Evolutionary conservation across 164 flowering plant genomes (phyloP).

Genomic region (Nymphaea thermarum): DNA sequence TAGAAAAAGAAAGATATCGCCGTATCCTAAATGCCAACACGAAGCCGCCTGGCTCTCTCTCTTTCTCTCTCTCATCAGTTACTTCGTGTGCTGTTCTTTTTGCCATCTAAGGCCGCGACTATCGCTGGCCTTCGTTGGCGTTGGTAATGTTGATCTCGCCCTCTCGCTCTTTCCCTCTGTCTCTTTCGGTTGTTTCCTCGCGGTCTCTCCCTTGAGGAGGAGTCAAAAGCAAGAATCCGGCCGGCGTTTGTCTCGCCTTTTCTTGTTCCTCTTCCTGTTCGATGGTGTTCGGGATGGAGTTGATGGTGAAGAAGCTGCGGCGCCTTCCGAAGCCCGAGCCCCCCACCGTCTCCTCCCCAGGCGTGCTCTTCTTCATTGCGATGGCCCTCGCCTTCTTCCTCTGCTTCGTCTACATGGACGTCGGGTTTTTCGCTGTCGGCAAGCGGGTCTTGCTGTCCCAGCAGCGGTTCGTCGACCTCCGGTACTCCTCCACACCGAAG

Average conservation of each 20-base stretch:
- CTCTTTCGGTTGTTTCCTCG: background rate
- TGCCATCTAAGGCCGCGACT: too few species aligned
- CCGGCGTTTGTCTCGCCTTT: background rate
- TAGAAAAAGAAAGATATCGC: too few species aligned
- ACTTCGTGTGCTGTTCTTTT: too few species aligned
- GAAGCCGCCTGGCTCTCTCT: too few species aligned
- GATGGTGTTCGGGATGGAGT: constrained; percentile 9
- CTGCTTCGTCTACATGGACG: constrained; percentile 66
- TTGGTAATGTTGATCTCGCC: background rate
- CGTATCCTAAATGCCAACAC: too few species aligned
- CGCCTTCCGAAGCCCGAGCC: constrained; percentile 7
- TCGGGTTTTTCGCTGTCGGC: constrained; percentile 23
- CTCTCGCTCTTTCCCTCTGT: background rate
- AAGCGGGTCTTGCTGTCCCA: constrained; percentile 23
- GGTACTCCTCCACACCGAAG: constrained; percentile 1
- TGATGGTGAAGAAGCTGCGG: constrained; percentile 35
- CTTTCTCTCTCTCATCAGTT: too few species aligned
- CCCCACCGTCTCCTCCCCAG: constrained; percentile 34
- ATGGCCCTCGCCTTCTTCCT: constrained; percentile 26
- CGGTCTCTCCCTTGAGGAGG: background rate
- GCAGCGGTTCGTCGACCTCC: constrained; percentile 20
- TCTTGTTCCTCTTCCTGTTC: background rate
- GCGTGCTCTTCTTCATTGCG: constrained; percentile 40
- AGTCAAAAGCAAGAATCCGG: too few species aligned
- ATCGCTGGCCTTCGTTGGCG: too few species aligned